Conservation (phyloP, 2,329 filamentous ascomycete genomes). For the Acephala macrosclerotiorum region DNA sequence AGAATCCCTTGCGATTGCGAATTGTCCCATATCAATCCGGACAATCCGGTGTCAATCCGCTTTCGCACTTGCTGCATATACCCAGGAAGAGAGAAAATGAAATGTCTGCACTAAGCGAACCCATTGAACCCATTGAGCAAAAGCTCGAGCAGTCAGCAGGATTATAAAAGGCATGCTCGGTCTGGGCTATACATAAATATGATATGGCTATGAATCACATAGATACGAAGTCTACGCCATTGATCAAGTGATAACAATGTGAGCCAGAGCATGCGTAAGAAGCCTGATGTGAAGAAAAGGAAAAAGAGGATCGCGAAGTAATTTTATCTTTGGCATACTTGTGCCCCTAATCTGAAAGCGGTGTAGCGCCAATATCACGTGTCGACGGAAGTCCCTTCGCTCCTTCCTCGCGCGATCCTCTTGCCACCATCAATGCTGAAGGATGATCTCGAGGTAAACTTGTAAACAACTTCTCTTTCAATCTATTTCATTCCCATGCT, state of each 20-base stretch:
- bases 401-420: neutral
- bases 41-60: neutral
- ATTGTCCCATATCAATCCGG: no score
- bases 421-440: neutral
- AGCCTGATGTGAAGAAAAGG: constrained; percentile 36
- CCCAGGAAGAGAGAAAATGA: neutral
- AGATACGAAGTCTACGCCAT: constrained; percentile 31
- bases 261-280: constrained; percentile 42
- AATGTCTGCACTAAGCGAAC: constrained; percentile 45
- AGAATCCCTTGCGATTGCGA: neutral
- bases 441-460: neutral
- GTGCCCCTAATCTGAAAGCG: constrained; percentile 15
- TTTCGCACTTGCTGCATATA: neutral
- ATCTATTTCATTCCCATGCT: neutral
- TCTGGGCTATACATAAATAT: constrained; percentile 42
- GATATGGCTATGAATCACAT: constrained; percentile 36
- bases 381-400: neutral
- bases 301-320: neutral
- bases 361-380: constrained; percentile 18
- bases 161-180: constrained; percentile 43
- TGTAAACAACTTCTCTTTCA: neutral
- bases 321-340: constrained; percentile 13
- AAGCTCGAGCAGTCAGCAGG: constrained; percentile 40
- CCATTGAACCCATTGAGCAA: constrained; percentile 35
- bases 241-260: constrained; percentile 35